A percentile compares a stretch with the other conserved stretches of the same genome.
phyloP scores from a whole-genome alignment of 1,139 yeast genomes.

The Yamadazyma dushanensis region DNA sequence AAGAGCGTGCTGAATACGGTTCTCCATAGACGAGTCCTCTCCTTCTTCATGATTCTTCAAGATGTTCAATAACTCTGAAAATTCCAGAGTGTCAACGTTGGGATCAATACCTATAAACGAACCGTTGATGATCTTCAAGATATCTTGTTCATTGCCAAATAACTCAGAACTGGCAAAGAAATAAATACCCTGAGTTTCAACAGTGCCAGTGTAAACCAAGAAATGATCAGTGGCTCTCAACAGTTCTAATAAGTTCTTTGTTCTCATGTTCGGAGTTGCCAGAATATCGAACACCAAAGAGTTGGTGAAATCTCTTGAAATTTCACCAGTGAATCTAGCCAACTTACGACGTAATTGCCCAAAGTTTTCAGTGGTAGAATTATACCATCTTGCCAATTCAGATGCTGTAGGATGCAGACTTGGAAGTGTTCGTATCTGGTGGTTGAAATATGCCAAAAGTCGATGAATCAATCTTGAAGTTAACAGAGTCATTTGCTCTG shows the following conservation, averaged over 20 bases:
- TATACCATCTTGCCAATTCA: constrained; percentile 77
- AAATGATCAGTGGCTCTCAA: constrained; percentile 72
- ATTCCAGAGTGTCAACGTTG: constrained; percentile 25
- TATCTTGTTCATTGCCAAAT: constrained; percentile 43
- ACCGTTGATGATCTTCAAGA: constrained; percentile 44
- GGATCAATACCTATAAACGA: constrained; percentile 43
- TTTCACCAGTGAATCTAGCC: constrained; percentile 69
- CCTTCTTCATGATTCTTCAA: constrained; percentile 20
- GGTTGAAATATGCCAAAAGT: constrained; percentile 66
- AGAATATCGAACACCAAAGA: constrained; percentile 66
- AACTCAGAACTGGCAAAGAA: constrained; percentile 68
- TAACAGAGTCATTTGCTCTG: constrained; percentile 68
- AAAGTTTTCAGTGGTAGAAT: constrained; percentile 79
- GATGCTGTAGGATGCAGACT: constrained; percentile 43
- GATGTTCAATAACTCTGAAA: constrained; percentile 31
- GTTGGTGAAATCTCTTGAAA: constrained; percentile 75
- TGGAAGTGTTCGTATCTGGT: constrained; percentile 70
- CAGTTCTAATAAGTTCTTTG: constrained; percentile 54
- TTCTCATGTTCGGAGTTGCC: constrained; percentile 47
- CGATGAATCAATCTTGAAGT: constrained; percentile 70
- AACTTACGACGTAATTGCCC: constrained; percentile 85
- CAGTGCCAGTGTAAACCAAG: constrained; percentile 70
- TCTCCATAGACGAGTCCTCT: constrained; percentile 17
- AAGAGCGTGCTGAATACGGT: constrained; percentile 17
- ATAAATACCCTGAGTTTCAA: constrained; percentile 75